Conservation (phyloP, 768 basidiomycete genomes). For the Austroboletus eburneus region DNA sequence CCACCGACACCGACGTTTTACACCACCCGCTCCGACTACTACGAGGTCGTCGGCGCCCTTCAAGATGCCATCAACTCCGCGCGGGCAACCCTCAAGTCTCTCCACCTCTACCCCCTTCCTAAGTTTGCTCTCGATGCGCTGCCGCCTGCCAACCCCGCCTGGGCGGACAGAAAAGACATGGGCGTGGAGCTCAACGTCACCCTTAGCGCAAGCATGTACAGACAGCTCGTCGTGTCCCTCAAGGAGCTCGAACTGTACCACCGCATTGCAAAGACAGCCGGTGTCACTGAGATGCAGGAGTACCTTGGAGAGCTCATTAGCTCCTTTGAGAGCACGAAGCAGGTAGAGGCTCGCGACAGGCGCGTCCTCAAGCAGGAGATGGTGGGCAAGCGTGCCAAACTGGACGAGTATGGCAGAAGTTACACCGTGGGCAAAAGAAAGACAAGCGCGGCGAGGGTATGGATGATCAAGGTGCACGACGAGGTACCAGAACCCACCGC, state of each 20-base stretch:
- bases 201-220: slow-evolving; percentile 69
- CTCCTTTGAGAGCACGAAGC: slow-evolving; percentile 64
- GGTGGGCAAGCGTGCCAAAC: slow-evolving; percentile 51
- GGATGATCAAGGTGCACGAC: slow-evolving; percentile 71
- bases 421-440: slow-evolving; percentile 86
- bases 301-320: slow-evolving; percentile 56
- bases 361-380: slow-evolving; percentile 21
- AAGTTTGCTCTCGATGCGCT: slow-evolving; percentile 57
- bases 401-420: slow-evolving; percentile 80
- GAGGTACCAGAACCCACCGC: slow-evolving; percentile 31
- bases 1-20: slow-evolving; percentile 80
- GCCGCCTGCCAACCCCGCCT: slow-evolving; percentile 56
- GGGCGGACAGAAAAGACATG: slow-evolving; percentile 66
- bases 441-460: slow-evolving; percentile 85
- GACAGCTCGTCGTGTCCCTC: slow-evolving; percentile 56
- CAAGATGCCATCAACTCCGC: slow-evolving; percentile 58
- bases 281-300: slow-evolving; percentile 48
- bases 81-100: slow-evolving; percentile 53
- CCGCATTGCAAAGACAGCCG: slow-evolving; percentile 20
- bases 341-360: slow-evolving; percentile 39
- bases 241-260: slow-evolving; percentile 63
- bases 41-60: slow-evolving; percentile 65
- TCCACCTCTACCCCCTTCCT: slow-evolving; percentile 79
- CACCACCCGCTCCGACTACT: slow-evolving; percentile 71
- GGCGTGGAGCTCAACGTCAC: slow-evolving; percentile 49